Conservation (phyloP, 305 asterid species). For the Rubia occidens region DNA sequence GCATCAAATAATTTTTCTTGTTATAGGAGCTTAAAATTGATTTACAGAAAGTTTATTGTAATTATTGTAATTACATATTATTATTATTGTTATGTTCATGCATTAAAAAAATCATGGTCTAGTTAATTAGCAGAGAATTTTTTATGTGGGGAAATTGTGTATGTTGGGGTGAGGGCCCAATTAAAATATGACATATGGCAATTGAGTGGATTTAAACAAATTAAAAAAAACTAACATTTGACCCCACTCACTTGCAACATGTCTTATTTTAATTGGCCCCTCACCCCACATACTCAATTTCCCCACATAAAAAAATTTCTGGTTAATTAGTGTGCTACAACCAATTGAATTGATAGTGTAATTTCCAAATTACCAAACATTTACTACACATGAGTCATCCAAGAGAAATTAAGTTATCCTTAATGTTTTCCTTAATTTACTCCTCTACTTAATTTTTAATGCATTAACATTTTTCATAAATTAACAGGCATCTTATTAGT, state of each 20-base stretch:
- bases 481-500: background rate
- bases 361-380: slow-evolving; percentile 1
- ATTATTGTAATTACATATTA: background rate
- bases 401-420: slow-evolving; percentile 11
- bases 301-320: no score
- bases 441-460: slow-evolving; percentile 16
- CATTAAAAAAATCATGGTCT: background rate
- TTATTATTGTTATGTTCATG: background rate
- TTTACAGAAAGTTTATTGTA: background rate
- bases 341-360: background rate
- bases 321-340: background rate
- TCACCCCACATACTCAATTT: no score
- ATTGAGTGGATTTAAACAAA: no score
- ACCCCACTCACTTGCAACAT: no score
- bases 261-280: no score
- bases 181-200: no score
- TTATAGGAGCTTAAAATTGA: background rate
- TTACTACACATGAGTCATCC: slow-evolving; percentile 5
- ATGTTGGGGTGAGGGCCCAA: no score
- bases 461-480: background rate
- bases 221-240: no score
- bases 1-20: background rate
- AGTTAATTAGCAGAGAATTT: no score
- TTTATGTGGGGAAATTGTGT: no score
- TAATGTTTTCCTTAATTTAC: slow-evolving; percentile 23